phyloP scores from a whole-genome alignment of 257 asterid genomes.

The Vinca minor region DNA sequence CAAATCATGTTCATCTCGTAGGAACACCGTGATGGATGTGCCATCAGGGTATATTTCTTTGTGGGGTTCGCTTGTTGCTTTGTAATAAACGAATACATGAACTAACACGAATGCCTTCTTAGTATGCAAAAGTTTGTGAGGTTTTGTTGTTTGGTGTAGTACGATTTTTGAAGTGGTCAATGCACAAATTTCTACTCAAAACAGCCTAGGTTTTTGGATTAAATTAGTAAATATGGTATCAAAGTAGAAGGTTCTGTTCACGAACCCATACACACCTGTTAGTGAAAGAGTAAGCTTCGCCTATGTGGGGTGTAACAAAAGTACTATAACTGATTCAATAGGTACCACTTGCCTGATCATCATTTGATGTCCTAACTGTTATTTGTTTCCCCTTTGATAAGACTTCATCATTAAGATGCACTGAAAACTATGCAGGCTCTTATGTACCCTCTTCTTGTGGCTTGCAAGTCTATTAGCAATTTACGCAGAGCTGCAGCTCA shows the following conservation, averaged over 20 bases:
- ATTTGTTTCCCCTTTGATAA: neutral
- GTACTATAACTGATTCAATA: neutral
- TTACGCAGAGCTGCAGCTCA: slow-evolving; percentile 93
- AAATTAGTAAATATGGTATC: neutral
- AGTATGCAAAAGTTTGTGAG: neutral
- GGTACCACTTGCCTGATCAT: neutral
- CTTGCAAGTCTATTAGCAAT: slow-evolving; percentile 92
- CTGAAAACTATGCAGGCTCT: slow-evolving; percentile 66
- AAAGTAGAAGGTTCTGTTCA: neutral
- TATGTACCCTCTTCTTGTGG: slow-evolving; percentile 99
- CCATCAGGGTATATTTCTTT: neutral
- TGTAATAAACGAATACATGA: neutral
- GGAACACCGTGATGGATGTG: neutral
- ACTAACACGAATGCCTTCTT: neutral
- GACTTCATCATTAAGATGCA: slow-evolving; percentile 1
- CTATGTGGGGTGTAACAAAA: neutral
- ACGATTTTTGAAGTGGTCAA: neutral
- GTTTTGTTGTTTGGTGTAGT: neutral
- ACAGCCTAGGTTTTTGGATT: neutral
- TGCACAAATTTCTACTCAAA: neutral
- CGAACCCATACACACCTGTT: neutral
- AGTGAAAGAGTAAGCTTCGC: neutral
- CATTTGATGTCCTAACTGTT: neutral
- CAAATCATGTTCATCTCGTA: neutral
- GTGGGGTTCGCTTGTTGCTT: neutral